phyloP scores from a whole-genome alignment of 768 basidiomycete species.

The Termitomyces sp. region DNA sequence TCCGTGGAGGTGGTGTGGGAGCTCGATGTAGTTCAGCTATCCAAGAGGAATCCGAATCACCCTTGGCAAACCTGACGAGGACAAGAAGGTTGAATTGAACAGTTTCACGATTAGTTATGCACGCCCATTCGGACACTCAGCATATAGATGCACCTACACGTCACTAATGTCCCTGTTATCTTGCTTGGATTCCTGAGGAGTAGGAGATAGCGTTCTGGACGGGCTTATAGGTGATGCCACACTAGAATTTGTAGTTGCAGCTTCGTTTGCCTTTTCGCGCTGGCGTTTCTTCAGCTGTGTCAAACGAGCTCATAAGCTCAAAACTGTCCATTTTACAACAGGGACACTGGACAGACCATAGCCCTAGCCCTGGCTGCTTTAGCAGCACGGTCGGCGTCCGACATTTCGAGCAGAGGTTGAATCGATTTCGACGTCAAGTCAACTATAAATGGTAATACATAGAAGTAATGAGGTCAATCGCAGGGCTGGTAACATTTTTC shows the following conservation, averaged over 20 bases:
- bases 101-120: constrained; percentile 1
- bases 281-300: constrained; percentile 77
- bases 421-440: neutral
- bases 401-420: constrained; percentile 26
- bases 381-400: constrained; percentile 74
- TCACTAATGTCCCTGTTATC: constrained; percentile 52
- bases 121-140: constrained; percentile 3
- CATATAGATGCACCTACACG: constrained; percentile 48
- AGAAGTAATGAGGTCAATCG: no score
- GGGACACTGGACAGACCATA: constrained; percentile 43
- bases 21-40: constrained; percentile 50
- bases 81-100: constrained; percentile 2
- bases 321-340: constrained; percentile 2
- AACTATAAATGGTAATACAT: neutral
- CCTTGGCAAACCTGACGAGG: constrained; percentile 34
- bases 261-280: constrained; percentile 58
- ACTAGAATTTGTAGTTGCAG: constrained; percentile 22
- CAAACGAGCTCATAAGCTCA: constrained; percentile 2
- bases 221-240: constrained; percentile 34
- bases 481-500: neutral
- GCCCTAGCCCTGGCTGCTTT: constrained; percentile 84
- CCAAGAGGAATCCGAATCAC: constrained; percentile 51
- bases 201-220: constrained; percentile 45
- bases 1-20: constrained; percentile 26
- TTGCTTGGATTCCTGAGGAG: constrained; percentile 35